phyloP scores from a whole-genome alignment of 2,329 filamentous ascomycete species.

The Hirsutella thompsonii region DNA sequence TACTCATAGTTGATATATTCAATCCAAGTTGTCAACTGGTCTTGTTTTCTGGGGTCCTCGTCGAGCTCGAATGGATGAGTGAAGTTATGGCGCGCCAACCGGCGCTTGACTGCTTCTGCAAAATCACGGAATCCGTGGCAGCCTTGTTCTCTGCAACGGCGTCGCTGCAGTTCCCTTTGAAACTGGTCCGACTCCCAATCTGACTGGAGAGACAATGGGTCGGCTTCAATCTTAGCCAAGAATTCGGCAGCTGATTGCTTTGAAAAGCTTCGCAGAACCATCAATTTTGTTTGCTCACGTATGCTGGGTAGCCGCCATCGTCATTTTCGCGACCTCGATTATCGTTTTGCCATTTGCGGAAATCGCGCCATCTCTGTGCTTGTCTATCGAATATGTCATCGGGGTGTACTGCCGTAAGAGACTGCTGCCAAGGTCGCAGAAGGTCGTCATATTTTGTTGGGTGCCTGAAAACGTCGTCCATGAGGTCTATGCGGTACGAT shows the following conservation, averaged over 20 bases:
- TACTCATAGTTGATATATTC: constrained; percentile 20
- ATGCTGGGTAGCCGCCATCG: constrained; percentile 7
- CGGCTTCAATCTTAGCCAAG: constrained; percentile 4
- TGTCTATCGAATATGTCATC: constrained; percentile 13
- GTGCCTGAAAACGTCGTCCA: constrained; percentile 11
- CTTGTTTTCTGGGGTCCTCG: constrained; percentile 14
- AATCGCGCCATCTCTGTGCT: constrained; percentile 14
- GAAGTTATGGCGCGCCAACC: constrained; percentile 16
- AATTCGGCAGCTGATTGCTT: not conserved
- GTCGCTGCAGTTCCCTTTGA: constrained; percentile 4
- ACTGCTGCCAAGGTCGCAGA: constrained; percentile 12
- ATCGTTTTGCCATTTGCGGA: constrained; percentile 17
- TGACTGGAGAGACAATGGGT: constrained; percentile 3
- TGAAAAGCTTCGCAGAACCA: not conserved
- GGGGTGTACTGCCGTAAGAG: too few relatives aligned
- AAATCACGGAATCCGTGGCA: constrained; percentile 12
- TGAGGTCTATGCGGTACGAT: constrained; percentile 13
- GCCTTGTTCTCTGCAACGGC: constrained; percentile 4
- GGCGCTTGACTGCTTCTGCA: constrained; percentile 10
- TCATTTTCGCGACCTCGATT: constrained; percentile 11
- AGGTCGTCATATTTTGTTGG: constrained; percentile 12
- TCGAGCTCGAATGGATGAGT: constrained; percentile 14
- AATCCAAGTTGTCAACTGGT: constrained; percentile 20
- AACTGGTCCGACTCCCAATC: constrained; percentile 3
- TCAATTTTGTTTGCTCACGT: constrained; percentile 4